A percentile compares a stretch with the other conserved stretches of the same genome.
Conservation (phyloP, 108 stramenopile genomes). For the Cyclostephanos tholiformis region DNA sequence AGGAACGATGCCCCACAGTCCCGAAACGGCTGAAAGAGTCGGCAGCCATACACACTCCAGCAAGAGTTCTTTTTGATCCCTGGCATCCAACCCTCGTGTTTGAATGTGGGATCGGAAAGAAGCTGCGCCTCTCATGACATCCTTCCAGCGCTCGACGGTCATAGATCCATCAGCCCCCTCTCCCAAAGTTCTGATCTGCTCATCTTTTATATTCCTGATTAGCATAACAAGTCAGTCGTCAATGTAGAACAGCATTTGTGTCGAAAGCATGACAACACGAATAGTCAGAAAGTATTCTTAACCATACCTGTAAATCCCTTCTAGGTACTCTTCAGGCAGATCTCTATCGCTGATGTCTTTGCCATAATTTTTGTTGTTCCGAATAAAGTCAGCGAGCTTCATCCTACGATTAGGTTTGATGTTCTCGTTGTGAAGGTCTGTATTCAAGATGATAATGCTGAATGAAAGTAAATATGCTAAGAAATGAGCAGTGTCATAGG, state of each 20-base stretch:
- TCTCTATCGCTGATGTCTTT: conserved; percentile 89
- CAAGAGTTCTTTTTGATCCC: conserved; percentile 78
- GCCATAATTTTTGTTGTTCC: conserved; percentile 93
- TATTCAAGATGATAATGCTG: conserved; percentile 98
- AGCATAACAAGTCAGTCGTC: neutral
- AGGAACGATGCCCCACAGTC: conserved; percentile 69
- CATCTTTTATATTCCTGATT: conserved; percentile 68
- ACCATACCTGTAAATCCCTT: conserved; percentile 70
- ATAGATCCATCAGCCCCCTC: conserved; percentile 89
- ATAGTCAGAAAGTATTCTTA: neutral
- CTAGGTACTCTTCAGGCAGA: conserved; percentile 86
- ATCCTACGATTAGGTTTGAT: conserved; percentile 94
- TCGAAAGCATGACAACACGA: neutral
- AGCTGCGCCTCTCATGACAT: conserved; percentile 60
- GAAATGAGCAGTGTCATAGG: neutral
- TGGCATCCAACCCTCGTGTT: conserved; percentile 7
- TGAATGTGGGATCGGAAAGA: neutral
- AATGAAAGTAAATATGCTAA: conserved; percentile 89
- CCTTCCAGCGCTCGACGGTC: conserved; percentile 92
- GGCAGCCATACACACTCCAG: conserved; percentile 83
- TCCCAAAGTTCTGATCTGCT: conserved; percentile 88
- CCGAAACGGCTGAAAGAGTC: conserved; percentile 77
- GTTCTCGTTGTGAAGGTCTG: conserved; percentile 97
- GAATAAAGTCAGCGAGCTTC: conserved; percentile 87
- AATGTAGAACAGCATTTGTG: neutral